A percentile compares a stretch with the other conserved stretches of the same genome.
phyloP scores from a whole-genome alignment of 495 filamentous ascomycete genomes.

The Xylaria scruposa region DNA sequence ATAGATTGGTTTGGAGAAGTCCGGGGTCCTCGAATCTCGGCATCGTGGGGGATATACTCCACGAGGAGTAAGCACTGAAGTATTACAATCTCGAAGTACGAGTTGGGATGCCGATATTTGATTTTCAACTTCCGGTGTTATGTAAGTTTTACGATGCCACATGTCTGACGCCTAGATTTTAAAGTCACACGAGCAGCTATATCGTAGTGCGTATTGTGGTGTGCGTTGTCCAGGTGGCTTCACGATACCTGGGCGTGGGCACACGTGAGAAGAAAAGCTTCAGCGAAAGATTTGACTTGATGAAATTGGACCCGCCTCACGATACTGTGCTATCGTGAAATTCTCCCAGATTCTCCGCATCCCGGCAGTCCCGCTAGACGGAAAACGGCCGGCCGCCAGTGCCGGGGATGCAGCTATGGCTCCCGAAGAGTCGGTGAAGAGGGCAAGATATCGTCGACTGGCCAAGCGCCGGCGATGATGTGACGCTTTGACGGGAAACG shows the following conservation, averaged over 20 bases:
- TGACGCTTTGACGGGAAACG: constrained; percentile 6
- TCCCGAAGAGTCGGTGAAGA: constrained; percentile 28
- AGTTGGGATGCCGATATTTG: neutral
- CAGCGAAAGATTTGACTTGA: neutral
- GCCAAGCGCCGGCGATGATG: neutral
- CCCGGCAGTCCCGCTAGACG: constrained; percentile 17
- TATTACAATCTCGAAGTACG: neutral
- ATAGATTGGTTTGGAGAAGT: constrained; percentile 1
- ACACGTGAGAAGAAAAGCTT: constrained; percentile 16
- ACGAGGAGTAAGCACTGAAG: constrained; percentile 8
- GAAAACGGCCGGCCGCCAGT: constrained; percentile 18
- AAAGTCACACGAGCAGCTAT: constrained; percentile 10
- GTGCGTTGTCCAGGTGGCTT: constrained; percentile 1
- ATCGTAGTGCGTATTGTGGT: neutral
- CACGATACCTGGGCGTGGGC: constrained; percentile 11
- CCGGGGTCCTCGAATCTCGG: neutral
- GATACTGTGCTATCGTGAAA: constrained; percentile 20
- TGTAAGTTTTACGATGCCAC: constrained; percentile 24
- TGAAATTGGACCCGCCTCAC: constrained; percentile 15
- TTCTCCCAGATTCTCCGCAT: constrained; percentile 25
- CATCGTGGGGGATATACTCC: constrained; percentile 3
- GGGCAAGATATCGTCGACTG: neutral
- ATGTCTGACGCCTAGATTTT: neutral
- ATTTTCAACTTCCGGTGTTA: neutral
- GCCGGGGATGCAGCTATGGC: constrained; percentile 22